These are phyloP conservation scores for Gracilaria caudata DNA, from an alignment of 23 red algal genomes.

Conservation along the genomic window DNA sequence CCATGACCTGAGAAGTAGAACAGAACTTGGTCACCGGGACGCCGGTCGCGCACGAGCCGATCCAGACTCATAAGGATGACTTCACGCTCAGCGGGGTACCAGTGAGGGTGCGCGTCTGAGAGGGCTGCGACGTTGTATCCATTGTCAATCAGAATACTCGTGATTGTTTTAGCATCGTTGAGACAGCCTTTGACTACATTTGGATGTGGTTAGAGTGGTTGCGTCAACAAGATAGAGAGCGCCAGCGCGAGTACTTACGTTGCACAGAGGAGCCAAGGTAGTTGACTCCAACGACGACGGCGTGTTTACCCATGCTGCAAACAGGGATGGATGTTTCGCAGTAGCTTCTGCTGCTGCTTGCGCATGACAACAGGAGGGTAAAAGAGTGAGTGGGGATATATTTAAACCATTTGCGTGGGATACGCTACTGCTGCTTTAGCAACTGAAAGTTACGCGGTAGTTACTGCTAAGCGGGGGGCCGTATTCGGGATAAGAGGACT, in stretches of 20 bases:
- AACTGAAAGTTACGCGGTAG: too few species aligned
- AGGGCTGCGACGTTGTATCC: slow-evolving; percentile 1
- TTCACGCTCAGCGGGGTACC: not conserved
- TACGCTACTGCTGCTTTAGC: too few species aligned
- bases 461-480: too few species aligned
- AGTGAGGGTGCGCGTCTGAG: not conserved
- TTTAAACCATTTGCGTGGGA: too few species aligned
- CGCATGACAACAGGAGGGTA: too few species aligned
- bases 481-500: too few species aligned
- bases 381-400: too few species aligned
- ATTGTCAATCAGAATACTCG: not conserved
- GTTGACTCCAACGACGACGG: slow-evolving; percentile 9
- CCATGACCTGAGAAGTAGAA: slow-evolving; percentile 55
- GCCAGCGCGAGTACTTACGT: not conserved
- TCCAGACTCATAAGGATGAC: not conserved
- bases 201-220: not conserved
- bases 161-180: slow-evolving; percentile 7
- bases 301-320: not conserved
- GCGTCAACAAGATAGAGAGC: not conserved
- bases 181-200: slow-evolving; percentile 10
- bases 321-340: not conserved
- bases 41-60: not conserved
- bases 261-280: not conserved
- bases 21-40: slow-evolving; percentile 29
- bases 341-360: too few species aligned